phyloP scores from a whole-genome alignment of 1,284 basidiomycete species.

The Wallemia hederae region DNA sequence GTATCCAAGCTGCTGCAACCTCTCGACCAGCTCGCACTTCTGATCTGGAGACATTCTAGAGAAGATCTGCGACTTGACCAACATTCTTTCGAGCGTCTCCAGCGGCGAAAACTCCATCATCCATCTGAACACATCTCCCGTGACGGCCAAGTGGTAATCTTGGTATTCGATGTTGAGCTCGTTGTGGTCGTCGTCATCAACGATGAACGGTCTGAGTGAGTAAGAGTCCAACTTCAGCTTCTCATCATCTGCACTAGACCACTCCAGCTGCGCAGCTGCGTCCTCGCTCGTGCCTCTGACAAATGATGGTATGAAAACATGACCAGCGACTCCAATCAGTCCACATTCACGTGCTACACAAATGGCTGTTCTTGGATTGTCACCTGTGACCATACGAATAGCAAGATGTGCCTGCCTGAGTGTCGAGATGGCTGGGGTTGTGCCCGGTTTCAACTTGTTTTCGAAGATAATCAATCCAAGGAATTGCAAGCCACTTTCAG shows the following conservation, averaged over 20 bases:
- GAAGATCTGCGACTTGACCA: conserved; percentile 92
- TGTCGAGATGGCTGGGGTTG: conserved; percentile 65
- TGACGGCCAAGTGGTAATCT: conserved; percentile 75
- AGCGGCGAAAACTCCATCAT: conserved; percentile 84
- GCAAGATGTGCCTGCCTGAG: conserved; percentile 69
- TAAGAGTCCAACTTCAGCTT: conserved; percentile 61
- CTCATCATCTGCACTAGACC: conserved; percentile 76
- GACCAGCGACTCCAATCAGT: conserved; percentile 58
- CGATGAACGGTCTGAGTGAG: conserved; percentile 43
- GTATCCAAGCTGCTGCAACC: conserved; percentile 73
- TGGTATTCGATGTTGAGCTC: conserved; percentile 36
- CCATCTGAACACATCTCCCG: conserved; percentile 96
- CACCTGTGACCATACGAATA: conserved; percentile 94
- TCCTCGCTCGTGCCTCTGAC: conserved; percentile 29
- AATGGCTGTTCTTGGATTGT: conserved; percentile 86
- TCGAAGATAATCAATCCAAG: conserved; percentile 93
- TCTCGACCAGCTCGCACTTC: conserved; percentile 93
- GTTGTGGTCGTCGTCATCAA: conserved; percentile 3
- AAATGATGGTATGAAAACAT: conserved; percentile 74
- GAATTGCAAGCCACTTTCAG: conserved; percentile 69
- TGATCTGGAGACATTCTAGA: conserved; percentile 98
- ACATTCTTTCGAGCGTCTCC: conserved; percentile 82
- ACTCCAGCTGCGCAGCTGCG: conserved; percentile 44
- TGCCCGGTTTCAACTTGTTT: conserved; percentile 88
- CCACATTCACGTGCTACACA: conserved; percentile 88